phyloP scores from a whole-genome alignment of 208 protist species.

The Leptomonas pyrrhocoris region DNA sequence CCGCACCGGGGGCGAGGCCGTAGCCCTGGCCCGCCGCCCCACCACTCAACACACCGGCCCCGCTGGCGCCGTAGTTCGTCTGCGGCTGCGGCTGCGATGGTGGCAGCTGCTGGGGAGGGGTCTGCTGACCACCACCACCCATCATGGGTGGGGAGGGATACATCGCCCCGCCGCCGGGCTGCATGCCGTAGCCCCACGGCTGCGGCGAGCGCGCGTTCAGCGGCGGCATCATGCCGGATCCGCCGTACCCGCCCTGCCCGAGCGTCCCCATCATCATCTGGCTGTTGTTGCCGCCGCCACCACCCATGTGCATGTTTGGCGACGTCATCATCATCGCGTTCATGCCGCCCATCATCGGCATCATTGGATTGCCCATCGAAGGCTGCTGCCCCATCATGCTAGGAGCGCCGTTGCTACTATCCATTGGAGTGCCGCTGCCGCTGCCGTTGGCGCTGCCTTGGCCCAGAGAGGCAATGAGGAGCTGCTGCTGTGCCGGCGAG shows the following conservation, averaged over 20 bases:
- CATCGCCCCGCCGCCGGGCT: not conserved
- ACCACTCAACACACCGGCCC: constrained; percentile 2
- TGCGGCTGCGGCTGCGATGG: constrained; percentile 5
- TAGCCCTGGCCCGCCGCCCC: not conserved
- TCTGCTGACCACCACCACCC: not conserved
- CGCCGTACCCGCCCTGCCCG: not conserved
- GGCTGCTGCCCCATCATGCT: not conserved
- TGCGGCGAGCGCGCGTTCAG: constrained; percentile 3
- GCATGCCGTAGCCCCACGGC: constrained; percentile 16
- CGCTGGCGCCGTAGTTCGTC: constrained; percentile 6
- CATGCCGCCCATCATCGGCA: constrained; percentile 1
- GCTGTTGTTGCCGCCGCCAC: not conserved
- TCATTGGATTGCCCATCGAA: constrained; percentile 12
- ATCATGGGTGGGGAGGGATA: not conserved
- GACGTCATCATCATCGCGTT: constrained; percentile 14
- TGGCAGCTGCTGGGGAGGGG: constrained; percentile 9
- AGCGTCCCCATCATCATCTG: constrained; percentile 8
- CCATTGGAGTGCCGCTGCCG: constrained; percentile 1
- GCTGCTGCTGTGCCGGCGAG: constrained; percentile 57
- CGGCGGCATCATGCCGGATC: constrained; percentile 12
- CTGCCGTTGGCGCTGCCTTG: constrained; percentile 6
- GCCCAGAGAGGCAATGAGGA: constrained; percentile 26
- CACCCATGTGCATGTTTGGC: no score
- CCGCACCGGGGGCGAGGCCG: constrained; percentile 16
- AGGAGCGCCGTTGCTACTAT: not conserved